Conservation (phyloP, 306 rosid species). For the Prunus kanzakura region DNA sequence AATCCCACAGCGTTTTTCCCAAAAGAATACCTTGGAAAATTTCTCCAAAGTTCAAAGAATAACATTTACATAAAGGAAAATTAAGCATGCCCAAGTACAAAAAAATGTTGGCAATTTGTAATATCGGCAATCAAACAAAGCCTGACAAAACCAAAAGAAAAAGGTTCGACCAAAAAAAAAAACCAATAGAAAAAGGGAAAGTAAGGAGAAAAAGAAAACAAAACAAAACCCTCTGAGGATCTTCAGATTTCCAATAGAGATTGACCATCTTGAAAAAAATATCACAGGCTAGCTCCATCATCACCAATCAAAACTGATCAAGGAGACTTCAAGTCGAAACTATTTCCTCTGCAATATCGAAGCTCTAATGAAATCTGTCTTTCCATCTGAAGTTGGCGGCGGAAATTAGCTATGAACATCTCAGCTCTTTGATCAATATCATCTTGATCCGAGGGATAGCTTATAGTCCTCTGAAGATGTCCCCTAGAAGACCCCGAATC, state of each 20-base stretch:
- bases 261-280: not conserved
- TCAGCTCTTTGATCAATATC: constrained; percentile 73
- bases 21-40: no score
- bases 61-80: no score
- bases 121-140: no score
- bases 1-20: no score
- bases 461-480: constrained; percentile 49
- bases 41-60: no score
- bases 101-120: not conserved
- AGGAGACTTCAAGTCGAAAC: constrained; percentile 37
- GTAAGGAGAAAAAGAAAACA: not conserved
- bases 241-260: not conserved
- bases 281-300: not conserved
- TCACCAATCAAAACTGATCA: constrained; percentile 1
- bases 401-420: constrained; percentile 63
- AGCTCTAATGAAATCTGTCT: constrained; percentile 74
- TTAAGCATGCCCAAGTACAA: no score
- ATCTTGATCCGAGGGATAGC: constrained; percentile 56
- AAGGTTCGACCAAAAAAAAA: not conserved
- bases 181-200: not conserved
- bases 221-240: not conserved
- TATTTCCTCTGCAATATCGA: constrained; percentile 38
- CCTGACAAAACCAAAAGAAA: not conserved
- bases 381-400: constrained; percentile 66
- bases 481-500: constrained; percentile 24